phyloP scores from a whole-genome alignment of 345 rosid genomes.

The Populus davidiana region DNA sequence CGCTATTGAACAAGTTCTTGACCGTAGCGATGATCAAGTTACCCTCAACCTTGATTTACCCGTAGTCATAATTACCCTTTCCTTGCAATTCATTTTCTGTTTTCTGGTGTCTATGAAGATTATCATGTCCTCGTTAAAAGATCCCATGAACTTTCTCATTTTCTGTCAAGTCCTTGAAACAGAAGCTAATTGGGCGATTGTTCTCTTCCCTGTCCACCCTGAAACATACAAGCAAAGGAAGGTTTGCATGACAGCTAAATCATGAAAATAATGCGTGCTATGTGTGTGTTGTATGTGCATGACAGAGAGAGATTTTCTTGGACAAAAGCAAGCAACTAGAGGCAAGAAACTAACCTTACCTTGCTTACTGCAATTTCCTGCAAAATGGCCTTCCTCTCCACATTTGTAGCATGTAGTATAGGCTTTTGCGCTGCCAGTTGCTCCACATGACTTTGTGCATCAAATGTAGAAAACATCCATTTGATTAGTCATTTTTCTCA shows the following conservation, averaged over 20 bases:
- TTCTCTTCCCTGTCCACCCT: too few relatives aligned
- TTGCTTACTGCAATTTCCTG: background rate
- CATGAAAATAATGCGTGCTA: too few relatives aligned
- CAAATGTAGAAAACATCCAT: conserved; percentile 44
- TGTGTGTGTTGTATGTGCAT: too few relatives aligned
- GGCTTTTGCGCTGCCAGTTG: background rate
- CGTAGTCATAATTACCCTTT: background rate
- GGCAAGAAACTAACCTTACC: background rate
- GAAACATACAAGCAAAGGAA: too few relatives aligned
- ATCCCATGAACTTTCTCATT: background rate
- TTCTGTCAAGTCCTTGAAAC: background rate
- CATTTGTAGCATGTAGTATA: too few relatives aligned
- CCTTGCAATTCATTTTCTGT: background rate
- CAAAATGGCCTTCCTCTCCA: background rate
- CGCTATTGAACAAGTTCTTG: background rate
- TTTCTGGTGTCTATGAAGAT: background rate
- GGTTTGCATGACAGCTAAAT: too few relatives aligned
- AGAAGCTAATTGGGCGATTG: too few relatives aligned
- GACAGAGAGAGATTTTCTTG: too few relatives aligned
- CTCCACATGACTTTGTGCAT: conserved; percentile 3
- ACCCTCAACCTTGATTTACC: background rate
- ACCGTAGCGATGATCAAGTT: background rate
- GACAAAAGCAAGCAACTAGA: too few relatives aligned
- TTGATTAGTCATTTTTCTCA: background rate
- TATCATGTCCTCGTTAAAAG: too few relatives aligned